Conservation (phyloP, 768 basidiomycete genomes). For the Termitomyces sp. region DNA sequence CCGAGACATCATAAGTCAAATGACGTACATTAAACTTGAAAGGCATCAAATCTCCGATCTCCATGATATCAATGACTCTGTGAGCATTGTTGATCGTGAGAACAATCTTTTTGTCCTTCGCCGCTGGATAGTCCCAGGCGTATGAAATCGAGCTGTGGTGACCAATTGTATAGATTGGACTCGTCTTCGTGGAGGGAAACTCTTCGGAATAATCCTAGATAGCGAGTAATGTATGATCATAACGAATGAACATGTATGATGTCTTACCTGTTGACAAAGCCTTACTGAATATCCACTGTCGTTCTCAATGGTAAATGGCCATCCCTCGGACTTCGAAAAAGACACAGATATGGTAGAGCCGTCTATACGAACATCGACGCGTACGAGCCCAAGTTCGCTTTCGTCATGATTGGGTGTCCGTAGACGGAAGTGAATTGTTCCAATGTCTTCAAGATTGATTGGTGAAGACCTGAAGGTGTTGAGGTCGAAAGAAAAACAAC, state of each 20-base stretch:
- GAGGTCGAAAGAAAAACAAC: background rate
- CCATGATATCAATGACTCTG: constrained; percentile 83
- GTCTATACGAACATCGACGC: constrained; percentile 74
- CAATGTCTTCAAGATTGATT: constrained; percentile 89
- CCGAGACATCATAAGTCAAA: background rate
- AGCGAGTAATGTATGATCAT: background rate
- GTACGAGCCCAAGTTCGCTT: constrained; percentile 48
- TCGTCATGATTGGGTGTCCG: constrained; percentile 30
- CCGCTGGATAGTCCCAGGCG: constrained; percentile 93
- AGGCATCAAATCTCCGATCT: constrained; percentile 88
- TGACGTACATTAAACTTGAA: constrained; percentile 74
- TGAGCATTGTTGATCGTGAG: constrained; percentile 56
- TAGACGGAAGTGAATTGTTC: constrained; percentile 71
- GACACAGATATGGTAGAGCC: constrained; percentile 88
- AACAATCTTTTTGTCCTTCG: constrained; percentile 70
- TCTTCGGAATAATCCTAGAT: constrained; percentile 38
- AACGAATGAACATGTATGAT: background rate
- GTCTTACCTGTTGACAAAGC: constrained; percentile 67
- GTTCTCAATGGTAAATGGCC: constrained; percentile 93
- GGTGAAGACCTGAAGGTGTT: constrained; percentile 71
- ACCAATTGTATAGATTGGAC: constrained; percentile 48
- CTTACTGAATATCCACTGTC: constrained; percentile 66
- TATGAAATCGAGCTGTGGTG: constrained; percentile 58
- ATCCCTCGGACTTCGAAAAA: constrained; percentile 61
- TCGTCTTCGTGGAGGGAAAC: constrained; percentile 28